Evolutionary conservation across 495 filamentous ascomycete genomes (phyloP).

Genomic region (Entonaema liquescens): DNA sequence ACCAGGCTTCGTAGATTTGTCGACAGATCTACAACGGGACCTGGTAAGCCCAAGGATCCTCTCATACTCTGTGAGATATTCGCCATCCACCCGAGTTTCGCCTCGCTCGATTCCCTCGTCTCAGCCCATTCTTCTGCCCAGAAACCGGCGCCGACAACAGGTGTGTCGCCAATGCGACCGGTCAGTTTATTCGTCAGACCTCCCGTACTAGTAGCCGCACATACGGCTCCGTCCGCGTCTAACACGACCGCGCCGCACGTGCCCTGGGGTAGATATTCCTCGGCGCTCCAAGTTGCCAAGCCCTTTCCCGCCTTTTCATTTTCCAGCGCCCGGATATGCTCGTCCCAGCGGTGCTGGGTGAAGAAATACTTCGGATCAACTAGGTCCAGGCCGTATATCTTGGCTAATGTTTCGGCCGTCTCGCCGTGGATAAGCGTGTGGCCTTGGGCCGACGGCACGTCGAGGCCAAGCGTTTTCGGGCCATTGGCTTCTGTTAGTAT

Average conservation of each 20-base stretch:
- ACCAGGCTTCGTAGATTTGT: slow-evolving; percentile 52
- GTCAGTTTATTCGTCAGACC: slow-evolving; percentile 90
- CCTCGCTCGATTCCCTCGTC: slow-evolving; percentile 27
- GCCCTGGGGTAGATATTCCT: slow-evolving; percentile 79
- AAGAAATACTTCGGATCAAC: slow-evolving; percentile 78
- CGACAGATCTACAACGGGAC: slow-evolving; percentile 52
- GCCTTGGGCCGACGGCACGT: slow-evolving; percentile 61
- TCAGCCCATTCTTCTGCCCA: slow-evolving; percentile 87
- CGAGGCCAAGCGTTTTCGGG: slow-evolving; percentile 32
- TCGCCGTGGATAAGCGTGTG: slow-evolving; percentile 74
- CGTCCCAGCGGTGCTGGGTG: slow-evolving; percentile 81
- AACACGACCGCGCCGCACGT: slow-evolving; percentile 86
- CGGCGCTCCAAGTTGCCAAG: slow-evolving; percentile 52
- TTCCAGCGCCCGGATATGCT: slow-evolving; percentile 74
- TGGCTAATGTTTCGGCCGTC: slow-evolving; percentile 72
- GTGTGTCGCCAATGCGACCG: slow-evolving; percentile 87
- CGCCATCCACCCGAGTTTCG: background rate
- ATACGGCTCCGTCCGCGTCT: slow-evolving; percentile 74
- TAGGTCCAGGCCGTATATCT: slow-evolving; percentile 72
- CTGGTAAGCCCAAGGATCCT: slow-evolving; percentile 29
- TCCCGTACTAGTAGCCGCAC: slow-evolving; percentile 85
- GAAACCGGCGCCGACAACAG: slow-evolving; percentile 84
- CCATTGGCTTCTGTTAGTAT: background rate
- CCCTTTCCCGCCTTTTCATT: slow-evolving; percentile 53
- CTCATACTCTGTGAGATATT: too few species aligned